Percentiles rank a stretch among this genome's conserved stretches.
These are phyloP conservation scores for Chenopodium suecicum DNA, from an alignment of 148 eudicot genomes.

Conservation along the genomic window DNA sequence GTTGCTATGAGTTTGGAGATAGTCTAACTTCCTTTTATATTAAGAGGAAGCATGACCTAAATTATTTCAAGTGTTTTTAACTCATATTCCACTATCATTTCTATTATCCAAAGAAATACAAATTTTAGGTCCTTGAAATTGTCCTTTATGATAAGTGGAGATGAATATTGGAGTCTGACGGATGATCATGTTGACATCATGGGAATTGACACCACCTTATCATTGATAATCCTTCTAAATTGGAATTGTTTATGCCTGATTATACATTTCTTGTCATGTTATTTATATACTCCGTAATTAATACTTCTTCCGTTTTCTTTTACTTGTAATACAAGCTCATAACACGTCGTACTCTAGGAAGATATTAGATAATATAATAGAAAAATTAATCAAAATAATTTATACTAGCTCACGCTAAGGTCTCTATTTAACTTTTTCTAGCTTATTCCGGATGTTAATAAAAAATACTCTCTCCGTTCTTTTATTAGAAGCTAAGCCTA, in stretches of 20 bases:
- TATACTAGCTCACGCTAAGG: too few species aligned
- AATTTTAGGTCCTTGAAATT: conserved; percentile 20
- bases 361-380: too few species aligned
- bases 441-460: too few species aligned
- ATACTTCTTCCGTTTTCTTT: neutral
- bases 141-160: conserved; percentile 30
- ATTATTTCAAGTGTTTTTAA: conserved; percentile 11
- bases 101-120: neutral
- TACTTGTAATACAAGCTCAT: too few species aligned
- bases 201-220: conserved; percentile 15
- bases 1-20: neutral
- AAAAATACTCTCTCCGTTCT: too few species aligned
- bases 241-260: neutral
- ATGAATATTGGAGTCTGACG: conserved; percentile 20
- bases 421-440: too few species aligned
- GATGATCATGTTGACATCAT: conserved; percentile 12
- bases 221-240: conserved; percentile 8
- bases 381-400: too few species aligned
- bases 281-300: neutral
- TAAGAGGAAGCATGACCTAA: conserved; percentile 20
- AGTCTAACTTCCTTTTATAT: neutral
- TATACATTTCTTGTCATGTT: neutral
- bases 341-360: too few species aligned
- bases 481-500: too few species aligned
- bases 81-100: conserved; percentile 30